Conservation (phyloP, 768 basidiomycete species). For the Mycena haematopus region DNA sequence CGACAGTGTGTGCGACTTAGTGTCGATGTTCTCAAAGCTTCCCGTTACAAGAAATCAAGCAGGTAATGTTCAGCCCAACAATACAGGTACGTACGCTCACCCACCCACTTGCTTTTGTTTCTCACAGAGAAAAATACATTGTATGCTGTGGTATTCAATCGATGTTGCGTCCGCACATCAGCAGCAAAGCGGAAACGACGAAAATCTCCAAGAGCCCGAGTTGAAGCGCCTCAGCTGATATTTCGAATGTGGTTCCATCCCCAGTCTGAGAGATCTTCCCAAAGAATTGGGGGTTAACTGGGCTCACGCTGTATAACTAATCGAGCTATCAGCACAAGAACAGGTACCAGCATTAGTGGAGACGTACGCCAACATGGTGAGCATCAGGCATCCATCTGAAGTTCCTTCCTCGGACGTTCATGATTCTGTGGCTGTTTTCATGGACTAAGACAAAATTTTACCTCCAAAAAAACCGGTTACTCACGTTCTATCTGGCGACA, state of each 20-base stretch:
- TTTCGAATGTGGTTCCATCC: conserved; percentile 17
- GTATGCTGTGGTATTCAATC: conserved; percentile 9
- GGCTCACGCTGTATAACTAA: conserved; percentile 20
- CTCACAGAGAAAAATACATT: background rate
- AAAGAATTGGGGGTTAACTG: conserved; percentile 18
- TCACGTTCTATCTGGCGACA: conserved; percentile 45
- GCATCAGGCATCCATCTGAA: conserved; percentile 25
- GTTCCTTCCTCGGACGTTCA: conserved; percentile 14
- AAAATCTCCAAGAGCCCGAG: conserved; percentile 23
- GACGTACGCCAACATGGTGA: conserved; percentile 13
- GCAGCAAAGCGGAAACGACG: conserved; percentile 19
- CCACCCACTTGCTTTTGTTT: background rate
- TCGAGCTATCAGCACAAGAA: background rate
- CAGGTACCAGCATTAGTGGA: background rate
- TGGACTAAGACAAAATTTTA: background rate
- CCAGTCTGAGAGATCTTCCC: conserved; percentile 13
- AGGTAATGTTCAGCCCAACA: background rate
- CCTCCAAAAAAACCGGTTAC: background rate
- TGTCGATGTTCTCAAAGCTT: too few relatives aligned
- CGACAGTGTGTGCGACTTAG: too few relatives aligned
- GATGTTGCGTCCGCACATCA: conserved; percentile 28
- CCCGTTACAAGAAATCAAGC: too few relatives aligned
- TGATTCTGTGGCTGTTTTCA: conserved; percentile 15
- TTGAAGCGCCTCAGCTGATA: conserved; percentile 21
- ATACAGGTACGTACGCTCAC: background rate